phyloP scores from a whole-genome alignment of 139 green algal genomes.

The Edaphochlamys debaryana region DNA sequence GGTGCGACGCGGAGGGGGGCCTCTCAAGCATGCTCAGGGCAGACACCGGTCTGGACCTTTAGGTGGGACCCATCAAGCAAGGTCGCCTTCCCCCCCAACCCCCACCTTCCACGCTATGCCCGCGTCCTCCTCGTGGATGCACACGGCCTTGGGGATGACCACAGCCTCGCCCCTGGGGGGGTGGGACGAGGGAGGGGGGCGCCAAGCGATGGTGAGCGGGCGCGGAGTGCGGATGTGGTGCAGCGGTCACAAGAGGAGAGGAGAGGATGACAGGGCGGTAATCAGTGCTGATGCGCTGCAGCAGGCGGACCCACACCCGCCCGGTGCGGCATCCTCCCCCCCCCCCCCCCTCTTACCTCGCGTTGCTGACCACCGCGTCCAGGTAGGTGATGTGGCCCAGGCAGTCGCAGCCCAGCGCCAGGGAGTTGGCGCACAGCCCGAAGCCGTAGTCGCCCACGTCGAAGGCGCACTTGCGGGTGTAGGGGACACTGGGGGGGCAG shows the following conservation, averaged over 20 bases:
- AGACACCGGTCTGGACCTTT: no score
- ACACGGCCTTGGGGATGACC: constrained; percentile 81
- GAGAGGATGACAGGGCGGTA: no score
- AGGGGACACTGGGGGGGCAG: constrained; percentile 58
- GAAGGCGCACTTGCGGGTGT: constrained; percentile 89
- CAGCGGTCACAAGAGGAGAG: no score
- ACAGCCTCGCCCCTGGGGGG: constrained; percentile 56
- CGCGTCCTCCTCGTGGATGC: constrained; percentile 91
- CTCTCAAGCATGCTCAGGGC: no score
- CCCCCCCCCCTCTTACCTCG: constrained; percentile 39
- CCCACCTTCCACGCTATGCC: constrained; percentile 86
- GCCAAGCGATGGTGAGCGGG: no score
- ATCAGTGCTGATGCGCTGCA: no score
- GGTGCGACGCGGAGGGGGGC: no score
- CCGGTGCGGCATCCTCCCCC: neutral
- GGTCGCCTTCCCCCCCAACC: neutral
- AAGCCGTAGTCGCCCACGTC: constrained; percentile 76
- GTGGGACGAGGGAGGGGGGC: neutral
- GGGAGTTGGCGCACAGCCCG: constrained; percentile 64
- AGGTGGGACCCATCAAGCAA: no score
- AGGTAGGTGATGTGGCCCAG: constrained; percentile 90
- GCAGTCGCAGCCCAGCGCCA: constrained; percentile 92
- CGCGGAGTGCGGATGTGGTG: no score
- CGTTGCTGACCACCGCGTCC: constrained; percentile 81
- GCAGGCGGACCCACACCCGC: neutral